phyloP scores from a whole-genome alignment of 2,329 filamentous ascomycete genomes.

The Ceratocystis harringtonii region DNA sequence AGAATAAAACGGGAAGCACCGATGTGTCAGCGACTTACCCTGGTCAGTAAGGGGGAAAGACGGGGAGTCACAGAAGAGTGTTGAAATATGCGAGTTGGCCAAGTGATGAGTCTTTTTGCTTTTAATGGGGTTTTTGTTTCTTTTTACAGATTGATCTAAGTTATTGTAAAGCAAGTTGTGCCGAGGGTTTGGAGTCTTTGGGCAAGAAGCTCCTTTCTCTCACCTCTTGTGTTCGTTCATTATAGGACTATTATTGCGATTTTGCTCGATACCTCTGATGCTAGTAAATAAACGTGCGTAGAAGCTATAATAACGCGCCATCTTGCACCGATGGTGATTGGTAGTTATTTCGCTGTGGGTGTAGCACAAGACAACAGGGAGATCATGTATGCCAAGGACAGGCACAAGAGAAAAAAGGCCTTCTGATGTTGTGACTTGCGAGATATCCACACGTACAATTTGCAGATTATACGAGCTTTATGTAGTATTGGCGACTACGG shows the following conservation, averaged over 20 bases:
- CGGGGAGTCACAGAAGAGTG: background rate
- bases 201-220: no score
- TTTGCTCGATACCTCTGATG: no score
- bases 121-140: no score
- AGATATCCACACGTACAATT: background rate
- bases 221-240: no score
- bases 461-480: background rate
- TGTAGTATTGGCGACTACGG: no score
- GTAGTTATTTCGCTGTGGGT: background rate
- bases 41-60: background rate
- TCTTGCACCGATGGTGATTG: background rate
- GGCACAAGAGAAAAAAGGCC: background rate
- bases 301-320: background rate
- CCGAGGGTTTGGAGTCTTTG: no score
- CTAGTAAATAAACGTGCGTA: no score
- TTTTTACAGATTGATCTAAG: no score
- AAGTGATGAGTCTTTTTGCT: no score
- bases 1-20: background rate
- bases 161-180: no score
- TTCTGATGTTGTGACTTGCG: background rate
- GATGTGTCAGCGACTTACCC: conserved; percentile 4
- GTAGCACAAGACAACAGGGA: background rate
- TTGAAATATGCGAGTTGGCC: no score
- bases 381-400: background rate
- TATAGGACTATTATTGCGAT: no score